Evolutionary conservation across 257 asterid genomes (phyloP).

Genomic region (Paulownia fortunei): DNA sequence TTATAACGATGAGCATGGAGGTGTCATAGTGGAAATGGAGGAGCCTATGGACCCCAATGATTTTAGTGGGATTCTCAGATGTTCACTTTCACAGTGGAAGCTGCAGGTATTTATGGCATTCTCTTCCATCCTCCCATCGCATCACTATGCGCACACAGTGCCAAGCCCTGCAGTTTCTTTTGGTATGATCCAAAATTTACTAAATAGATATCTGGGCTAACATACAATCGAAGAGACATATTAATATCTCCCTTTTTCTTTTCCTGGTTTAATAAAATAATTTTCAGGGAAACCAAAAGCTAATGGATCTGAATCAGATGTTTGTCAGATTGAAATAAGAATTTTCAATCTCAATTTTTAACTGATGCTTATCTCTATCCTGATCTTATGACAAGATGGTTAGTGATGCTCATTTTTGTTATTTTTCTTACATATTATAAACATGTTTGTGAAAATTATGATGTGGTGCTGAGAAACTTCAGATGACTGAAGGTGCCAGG

Average conservation of each 20-base stretch:
- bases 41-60: slow-evolving; percentile 56
- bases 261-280: not conserved
- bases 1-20: slow-evolving; percentile 65
- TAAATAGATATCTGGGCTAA: not conserved
- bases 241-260: not conserved
- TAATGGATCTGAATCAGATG: slow-evolving; percentile 10
- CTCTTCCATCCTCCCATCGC: not conserved
- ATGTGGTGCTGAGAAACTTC: not conserved
- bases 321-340: not conserved
- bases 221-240: not conserved
- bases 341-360: not conserved
- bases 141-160: not conserved
- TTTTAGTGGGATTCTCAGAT: slow-evolving; percentile 51
- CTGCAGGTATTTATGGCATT: slow-evolving; percentile 54
- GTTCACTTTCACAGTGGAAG: slow-evolving; percentile 64
- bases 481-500: slow-evolving; percentile 12
- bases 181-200: slow-evolving; percentile 14
- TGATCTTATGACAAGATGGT: not conserved
- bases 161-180: not conserved
- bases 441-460: slow-evolving; percentile 1
- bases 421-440: not conserved
- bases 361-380: not conserved
- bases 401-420: slow-evolving; percentile 3
- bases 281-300: not conserved
- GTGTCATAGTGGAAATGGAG: slow-evolving; percentile 63